Percentiles rank a stretch among this genome's conserved stretches.
Evolutionary conservation across 805 yeast genomes (phyloP).

Genomic region (Hanseniaspora hatyaiensis): DNA sequence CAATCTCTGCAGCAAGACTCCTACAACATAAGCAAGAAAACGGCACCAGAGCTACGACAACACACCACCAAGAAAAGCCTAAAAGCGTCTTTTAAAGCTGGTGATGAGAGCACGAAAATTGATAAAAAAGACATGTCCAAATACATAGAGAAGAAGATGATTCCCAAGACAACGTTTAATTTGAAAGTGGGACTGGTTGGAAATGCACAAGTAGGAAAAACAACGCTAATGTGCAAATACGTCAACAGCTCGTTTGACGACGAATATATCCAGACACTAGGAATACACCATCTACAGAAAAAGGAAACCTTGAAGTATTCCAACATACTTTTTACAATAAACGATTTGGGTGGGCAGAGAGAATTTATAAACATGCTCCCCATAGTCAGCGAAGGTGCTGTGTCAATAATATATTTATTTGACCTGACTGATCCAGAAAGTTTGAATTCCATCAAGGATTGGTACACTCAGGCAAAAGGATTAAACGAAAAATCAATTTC

Average conservation of each 20-base stretch:
- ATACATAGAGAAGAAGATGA: constrained; percentile 1
- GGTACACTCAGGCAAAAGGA: constrained; percentile 88
- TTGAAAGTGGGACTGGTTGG: constrained; percentile 87
- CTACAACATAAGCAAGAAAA: not conserved
- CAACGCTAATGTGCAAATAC: constrained; percentile 90
- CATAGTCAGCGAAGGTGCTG: constrained; percentile 81
- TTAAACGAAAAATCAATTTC: constrained; percentile 86
- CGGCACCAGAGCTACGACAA: constrained; percentile 1
- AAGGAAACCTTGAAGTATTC: constrained; percentile 74
- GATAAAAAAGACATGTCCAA: constrained; percentile 5
- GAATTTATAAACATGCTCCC: constrained; percentile 95
- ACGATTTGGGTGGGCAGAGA: constrained; percentile 94
- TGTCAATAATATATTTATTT: constrained; percentile 79
- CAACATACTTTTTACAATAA: constrained; percentile 77
- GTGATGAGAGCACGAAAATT: not conserved
- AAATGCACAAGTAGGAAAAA: constrained; percentile 91
- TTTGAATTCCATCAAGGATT: constrained; percentile 75
- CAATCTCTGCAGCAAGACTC: constrained; percentile 3
- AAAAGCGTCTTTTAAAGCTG: not conserved
- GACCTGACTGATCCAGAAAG: constrained; percentile 81
- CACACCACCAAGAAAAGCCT: not conserved
- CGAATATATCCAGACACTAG: constrained; percentile 83
- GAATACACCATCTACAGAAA: constrained; percentile 91
- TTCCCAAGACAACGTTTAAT: constrained; percentile 16
- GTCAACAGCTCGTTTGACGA: constrained; percentile 92